phyloP scores from a whole-genome alignment of 495 filamentous ascomycete species.

The Tuber aestivum region DNA sequence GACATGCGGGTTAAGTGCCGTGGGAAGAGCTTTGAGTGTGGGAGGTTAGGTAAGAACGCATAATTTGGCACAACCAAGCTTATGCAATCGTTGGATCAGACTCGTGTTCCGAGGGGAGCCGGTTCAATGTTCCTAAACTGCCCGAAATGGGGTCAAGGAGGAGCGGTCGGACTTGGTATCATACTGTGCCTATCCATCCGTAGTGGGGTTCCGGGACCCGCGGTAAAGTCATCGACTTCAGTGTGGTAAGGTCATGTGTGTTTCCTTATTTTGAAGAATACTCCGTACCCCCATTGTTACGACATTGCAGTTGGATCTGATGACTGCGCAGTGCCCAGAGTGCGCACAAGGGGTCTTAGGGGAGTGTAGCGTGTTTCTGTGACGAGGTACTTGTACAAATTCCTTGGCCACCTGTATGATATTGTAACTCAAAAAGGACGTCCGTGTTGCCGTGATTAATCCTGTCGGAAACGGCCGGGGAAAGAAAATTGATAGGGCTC shows the following conservation, averaged over 20 bases:
- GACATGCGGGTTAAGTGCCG: not conserved
- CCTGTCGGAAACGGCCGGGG: not conserved
- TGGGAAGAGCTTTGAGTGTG: not conserved
- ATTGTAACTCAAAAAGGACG: not conserved
- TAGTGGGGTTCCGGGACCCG: not conserved
- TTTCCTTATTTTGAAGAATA: not conserved
- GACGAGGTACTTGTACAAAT: not conserved
- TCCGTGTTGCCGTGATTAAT: not conserved
- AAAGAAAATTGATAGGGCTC: not conserved
- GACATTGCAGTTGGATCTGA: not conserved
- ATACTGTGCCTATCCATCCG: not conserved
- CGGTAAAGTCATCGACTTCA: not conserved
- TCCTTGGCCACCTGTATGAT: not conserved
- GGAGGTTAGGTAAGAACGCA: slow-evolving; percentile 3
- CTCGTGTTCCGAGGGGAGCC: not conserved
- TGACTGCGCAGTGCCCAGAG: not conserved
- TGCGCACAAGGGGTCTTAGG: not conserved
- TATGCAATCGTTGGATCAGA: not conserved
- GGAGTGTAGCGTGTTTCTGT: not conserved
- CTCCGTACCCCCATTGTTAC: not conserved
- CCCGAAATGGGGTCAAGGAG: not conserved
- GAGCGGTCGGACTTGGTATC: not conserved
- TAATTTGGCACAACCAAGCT: not conserved
- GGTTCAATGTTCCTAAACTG: not conserved
- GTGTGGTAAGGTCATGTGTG: not conserved